Evolutionary conservation across 352 stramenopile species (phyloP).

Genomic region (Thalassiosira sp.): DNA sequence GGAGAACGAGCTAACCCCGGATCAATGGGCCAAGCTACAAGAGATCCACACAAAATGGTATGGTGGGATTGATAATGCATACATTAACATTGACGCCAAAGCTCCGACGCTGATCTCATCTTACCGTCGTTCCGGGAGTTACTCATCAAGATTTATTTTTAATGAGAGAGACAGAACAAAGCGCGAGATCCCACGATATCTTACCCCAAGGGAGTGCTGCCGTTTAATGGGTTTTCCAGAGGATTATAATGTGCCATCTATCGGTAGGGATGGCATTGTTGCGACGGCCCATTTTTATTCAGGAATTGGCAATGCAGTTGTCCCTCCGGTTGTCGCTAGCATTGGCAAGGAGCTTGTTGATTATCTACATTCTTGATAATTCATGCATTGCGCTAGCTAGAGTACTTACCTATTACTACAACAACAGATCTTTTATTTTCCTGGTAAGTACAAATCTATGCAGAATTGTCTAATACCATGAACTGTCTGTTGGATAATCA

Average conservation of each 20-base stretch:
- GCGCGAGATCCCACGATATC: conserved; percentile 2
- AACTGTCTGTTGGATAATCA: too few relatives aligned
- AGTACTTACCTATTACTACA: too few relatives aligned
- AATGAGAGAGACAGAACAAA: conserved; percentile 3
- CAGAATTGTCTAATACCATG: too few relatives aligned
- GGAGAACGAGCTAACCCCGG: not conserved
- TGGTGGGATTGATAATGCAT: not conserved
- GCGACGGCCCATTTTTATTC: conserved; percentile 9
- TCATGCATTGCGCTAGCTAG: too few relatives aligned
- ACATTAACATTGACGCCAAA: conserved; percentile 2
- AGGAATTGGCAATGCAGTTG: conserved; percentile 18
- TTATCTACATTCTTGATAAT: not conserved
- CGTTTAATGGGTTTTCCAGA: conserved; percentile 10
- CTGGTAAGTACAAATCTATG: too few relatives aligned
- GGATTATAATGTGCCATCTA: conserved; percentile 4
- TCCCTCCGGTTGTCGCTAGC: not conserved
- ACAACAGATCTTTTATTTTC: too few relatives aligned
- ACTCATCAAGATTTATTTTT: conserved; percentile 3
- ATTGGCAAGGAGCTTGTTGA: not conserved
- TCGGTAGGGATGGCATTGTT: not conserved
- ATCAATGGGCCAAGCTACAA: conserved; percentile 2
- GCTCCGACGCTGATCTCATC: conserved; percentile 9
- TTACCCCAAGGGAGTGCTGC: conserved; percentile 1
- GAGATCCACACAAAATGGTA: not conserved
- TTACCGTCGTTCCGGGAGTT: conserved; percentile 1